Evolutionary conservation across 2,329 filamentous ascomycete species (phyloP).

Genomic region (Aspergillus terreus): DNA sequence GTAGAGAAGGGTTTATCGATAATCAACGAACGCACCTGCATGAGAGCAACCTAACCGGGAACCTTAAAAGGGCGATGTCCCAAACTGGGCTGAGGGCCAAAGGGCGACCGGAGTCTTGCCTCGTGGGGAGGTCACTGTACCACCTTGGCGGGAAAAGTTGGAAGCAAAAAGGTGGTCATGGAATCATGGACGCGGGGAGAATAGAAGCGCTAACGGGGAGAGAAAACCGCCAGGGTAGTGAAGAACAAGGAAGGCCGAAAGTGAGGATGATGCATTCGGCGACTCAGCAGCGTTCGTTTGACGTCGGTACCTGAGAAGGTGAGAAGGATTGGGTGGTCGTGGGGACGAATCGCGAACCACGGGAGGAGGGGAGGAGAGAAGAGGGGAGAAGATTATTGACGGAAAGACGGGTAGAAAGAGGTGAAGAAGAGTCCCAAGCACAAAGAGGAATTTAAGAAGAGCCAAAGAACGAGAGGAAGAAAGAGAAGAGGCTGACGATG

Average conservation of each 20-base stretch:
- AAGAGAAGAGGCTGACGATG: constrained; percentile 4
- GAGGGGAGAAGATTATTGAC: neutral
- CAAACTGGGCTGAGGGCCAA: constrained; percentile 24
- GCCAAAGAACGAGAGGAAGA: neutral
- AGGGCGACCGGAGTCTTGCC: constrained; percentile 20
- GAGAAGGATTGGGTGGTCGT: neutral
- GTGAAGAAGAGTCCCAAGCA: neutral
- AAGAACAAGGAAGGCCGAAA: constrained; percentile 13
- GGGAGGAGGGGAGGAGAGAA: constrained; percentile 2
- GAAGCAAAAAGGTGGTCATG: constrained; percentile 24
- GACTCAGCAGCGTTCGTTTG: constrained; percentile 9
- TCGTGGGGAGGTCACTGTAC: constrained; percentile 33
- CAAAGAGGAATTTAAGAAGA: constrained; percentile 6
- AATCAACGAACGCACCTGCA: constrained; percentile 34
- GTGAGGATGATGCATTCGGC: constrained; percentile 21
- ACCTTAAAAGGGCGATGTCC: constrained; percentile 18
- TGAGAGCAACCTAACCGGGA: constrained; percentile 30
- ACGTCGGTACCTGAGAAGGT: neutral
- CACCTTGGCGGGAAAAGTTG: constrained; percentile 31
- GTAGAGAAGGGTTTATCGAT: neutral
- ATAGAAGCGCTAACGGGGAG: constrained; percentile 15
- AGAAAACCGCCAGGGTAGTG: constrained; percentile 19
- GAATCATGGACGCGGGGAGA: constrained; percentile 41
- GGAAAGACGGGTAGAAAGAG: neutral
- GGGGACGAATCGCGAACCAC: constrained; percentile 3